Evolutionary conservation across 2,329 filamentous ascomycete species (phyloP), one percentile per base, ranked within the genome.

Genomic region (Arthroderma sp.): DNA sequence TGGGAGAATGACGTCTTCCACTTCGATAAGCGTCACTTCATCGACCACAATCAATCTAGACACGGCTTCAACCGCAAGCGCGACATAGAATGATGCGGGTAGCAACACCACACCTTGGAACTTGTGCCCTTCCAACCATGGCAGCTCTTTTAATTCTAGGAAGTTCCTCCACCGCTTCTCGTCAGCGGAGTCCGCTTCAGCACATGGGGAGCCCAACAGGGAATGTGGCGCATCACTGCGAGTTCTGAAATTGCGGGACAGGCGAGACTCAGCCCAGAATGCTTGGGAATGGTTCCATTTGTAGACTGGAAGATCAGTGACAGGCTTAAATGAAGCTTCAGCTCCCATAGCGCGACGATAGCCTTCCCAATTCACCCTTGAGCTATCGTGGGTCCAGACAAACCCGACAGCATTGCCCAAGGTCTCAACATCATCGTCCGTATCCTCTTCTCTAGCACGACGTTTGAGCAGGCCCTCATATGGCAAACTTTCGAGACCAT

Each of bases 101-200:
- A 58, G 63, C 1, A 66, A 49, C 22, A 55, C 52, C 15, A 55
- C 51, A 5, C 48, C 51, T 11, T 57, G 51, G 4, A 66, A 42
- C 9, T 50, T 40, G 40, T 64, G 59, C n/a, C 51, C 55, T 3
- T 30, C 6, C 1, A 62, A 31, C 60, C 59, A 62, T 6, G 55
- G 48, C 1, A 58, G 31, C 37, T 62, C 59, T 1, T 11, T 38
- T 4, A 49, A 27, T 3, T 42, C 32, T 4, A 61, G 39, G 3
- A 55, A 31, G 29, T 56, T 55, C 6, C 48, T 38, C 55, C 56
- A 61, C 10, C 36, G 40, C 40, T 41, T 41, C n/a, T 44, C 38
- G 4, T 29, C 4, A 4, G 28, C 6, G 5, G 32, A 46, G 8
- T 32, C 36, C 27, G n/a, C n/a, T 7, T 51, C 43, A 27, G 36